phyloP scores from a whole-genome alignment of 306 rosid genomes.

The Begonia fuchsioides region DNA sequence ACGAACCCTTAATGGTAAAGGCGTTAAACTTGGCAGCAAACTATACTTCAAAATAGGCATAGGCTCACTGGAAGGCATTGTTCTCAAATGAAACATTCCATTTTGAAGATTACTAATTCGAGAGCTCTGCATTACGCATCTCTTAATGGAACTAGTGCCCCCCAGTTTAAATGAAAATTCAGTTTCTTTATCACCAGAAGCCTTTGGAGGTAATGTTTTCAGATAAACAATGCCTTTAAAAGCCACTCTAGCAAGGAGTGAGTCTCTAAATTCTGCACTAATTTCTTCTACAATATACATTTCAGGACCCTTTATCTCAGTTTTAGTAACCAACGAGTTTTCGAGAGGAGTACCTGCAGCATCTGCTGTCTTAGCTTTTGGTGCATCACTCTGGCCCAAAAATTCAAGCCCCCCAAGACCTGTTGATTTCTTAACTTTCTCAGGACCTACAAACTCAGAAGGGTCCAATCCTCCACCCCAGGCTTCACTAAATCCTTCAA shows the following conservation, averaged over 20 bases:
- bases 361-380: slow-evolving; percentile 26
- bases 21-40: slow-evolving; percentile 61
- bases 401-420: slow-evolving; percentile 95
- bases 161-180: slow-evolving; percentile 82
- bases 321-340: slow-evolving; percentile 36
- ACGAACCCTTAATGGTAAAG: slow-evolving; percentile 84
- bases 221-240: slow-evolving; percentile 68
- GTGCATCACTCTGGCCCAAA: slow-evolving; percentile 45
- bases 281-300: slow-evolving; percentile 66
- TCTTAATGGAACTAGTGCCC: slow-evolving; percentile 56
- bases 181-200: slow-evolving; percentile 69
- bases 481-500: slow-evolving; percentile 59
- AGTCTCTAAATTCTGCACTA: slow-evolving; percentile 83
- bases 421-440: slow-evolving; percentile 36
- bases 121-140: slow-evolving; percentile 72
- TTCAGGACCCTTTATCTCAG: slow-evolving; percentile 86
- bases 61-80: slow-evolving; percentile 58
- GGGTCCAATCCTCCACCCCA: slow-evolving; percentile 98
- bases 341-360: slow-evolving; percentile 51
- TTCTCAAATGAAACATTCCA: slow-evolving; percentile 82
- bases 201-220: slow-evolving; percentile 66
- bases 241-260: slow-evolving; percentile 75
- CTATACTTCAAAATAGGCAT: slow-evolving; percentile 76
- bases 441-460: slow-evolving; percentile 64
- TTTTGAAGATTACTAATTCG: slow-evolving; percentile 67